phyloP scores from a whole-genome alignment of 495 filamentous ascomycete genomes.

The Hypoxylon perforatum region DNA sequence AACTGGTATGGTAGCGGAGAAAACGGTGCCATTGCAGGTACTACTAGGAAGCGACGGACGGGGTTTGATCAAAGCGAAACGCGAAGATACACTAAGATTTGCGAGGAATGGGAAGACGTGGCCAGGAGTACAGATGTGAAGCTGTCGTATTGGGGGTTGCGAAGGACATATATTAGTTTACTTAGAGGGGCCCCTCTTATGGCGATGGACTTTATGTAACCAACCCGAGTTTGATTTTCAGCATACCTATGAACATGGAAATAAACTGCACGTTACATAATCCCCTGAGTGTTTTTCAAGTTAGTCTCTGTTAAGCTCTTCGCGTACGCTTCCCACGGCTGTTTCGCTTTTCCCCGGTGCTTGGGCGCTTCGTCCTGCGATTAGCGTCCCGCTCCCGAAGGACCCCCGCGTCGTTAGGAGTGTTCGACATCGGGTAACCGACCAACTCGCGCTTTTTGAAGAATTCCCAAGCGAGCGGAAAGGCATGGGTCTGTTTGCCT shows the following conservation, averaged over 20 bases:
- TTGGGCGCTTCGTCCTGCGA: conserved; percentile 12
- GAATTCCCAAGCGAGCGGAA: conserved; percentile 32
- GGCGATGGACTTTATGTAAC: no score
- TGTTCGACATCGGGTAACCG: background rate
- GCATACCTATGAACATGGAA: no score
- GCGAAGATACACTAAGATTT: no score
- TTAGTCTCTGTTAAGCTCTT: background rate
- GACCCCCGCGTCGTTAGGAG: background rate
- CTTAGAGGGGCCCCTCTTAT: no score
- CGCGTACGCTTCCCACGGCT: conserved; percentile 16
- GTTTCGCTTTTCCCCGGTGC: background rate
- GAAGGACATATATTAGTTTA: no score
- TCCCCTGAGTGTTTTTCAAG: background rate
- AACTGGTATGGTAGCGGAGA: conserved; percentile 44
- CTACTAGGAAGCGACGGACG: no score
- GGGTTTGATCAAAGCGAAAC: no score
- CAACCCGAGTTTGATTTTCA: no score
- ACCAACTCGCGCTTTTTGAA: conserved; percentile 38
- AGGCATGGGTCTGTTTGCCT: conserved; percentile 9
- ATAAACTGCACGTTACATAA: background rate
- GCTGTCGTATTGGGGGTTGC: background rate
- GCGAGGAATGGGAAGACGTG: background rate
- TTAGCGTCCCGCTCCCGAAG: conserved; percentile 9
- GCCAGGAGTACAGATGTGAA: conserved; percentile 9
- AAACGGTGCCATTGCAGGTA: no score